Evolutionary conservation across 2,329 filamentous ascomycete genomes (phyloP), one percentile per base, ranked within the genome.

Genomic region (Diplodia sapinea): DNA sequence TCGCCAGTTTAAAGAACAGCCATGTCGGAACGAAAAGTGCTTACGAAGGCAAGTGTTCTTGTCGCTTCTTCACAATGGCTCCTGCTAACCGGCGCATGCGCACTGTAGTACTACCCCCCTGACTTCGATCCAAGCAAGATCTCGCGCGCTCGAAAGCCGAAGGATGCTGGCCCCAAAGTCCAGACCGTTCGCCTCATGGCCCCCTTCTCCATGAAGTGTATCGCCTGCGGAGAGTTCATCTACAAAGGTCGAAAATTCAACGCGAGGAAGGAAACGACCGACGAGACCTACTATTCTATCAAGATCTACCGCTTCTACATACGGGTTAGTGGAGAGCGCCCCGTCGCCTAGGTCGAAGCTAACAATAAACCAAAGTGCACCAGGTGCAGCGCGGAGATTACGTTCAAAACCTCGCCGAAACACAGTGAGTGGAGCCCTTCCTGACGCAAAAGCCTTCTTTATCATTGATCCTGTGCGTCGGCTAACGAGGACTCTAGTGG

Each of bases 321-420:
- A 26, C 26, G 26, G 26, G 26, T 26, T 26, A 26, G 26, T 26
- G 26, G 3, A 26, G 26, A 26, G 26, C 4, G 26, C 26, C 26
- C 3, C 26, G 26, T 26, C 26, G 26, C 26, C 26, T 26, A 26
- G 26, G 26, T 26, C 26, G 26, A 26, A 26, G 26, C 26, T 26
- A 26, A 26, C 26, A 26, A 26, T 26, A 26, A 26, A 26, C 26
- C 26, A 74, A 87, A 92, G 8, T 97, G 94, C 80, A 96, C 94
- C 40, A 83, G 93, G 57, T 97, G 94, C 80, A 89, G 85, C 52
- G 89, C 87, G 52, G 93, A 97, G 76, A 97, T 98, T 72, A 93
- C 92, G 0, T 96, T 98, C 83, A 90, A 91, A 71, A 98, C 95
- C 0, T 95, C 99, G 73, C 95, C 95, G 0, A 96, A 96, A 79